Percentiles rank a stretch among this genome's conserved stretches.
phyloP scores from a whole-genome alignment of 179 eudicot genomes.

The Dionaea muscipula region DNA sequence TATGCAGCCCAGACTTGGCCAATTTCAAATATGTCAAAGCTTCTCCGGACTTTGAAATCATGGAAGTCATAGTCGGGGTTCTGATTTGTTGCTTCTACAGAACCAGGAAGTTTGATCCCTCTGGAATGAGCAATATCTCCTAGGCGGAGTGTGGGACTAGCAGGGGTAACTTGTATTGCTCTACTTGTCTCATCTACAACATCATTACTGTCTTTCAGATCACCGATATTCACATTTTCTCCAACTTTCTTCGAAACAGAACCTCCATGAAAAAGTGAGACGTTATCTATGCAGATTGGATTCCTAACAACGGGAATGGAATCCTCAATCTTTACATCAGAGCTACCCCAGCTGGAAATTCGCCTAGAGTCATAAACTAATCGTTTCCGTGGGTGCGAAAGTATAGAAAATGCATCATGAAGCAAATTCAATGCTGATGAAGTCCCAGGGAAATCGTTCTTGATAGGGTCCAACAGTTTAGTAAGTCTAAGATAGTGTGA shows the following conservation, averaged over 20 bases:
- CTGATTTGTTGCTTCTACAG: no score
- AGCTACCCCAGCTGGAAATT: slow-evolving; percentile 16
- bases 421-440: slow-evolving; percentile 21
- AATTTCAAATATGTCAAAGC: slow-evolving; percentile 13
- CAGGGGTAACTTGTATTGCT: background rate
- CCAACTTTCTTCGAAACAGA: slow-evolving; percentile 10
- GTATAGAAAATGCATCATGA: slow-evolving; percentile 18
- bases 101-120: background rate
- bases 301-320: background rate
- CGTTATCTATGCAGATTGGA: slow-evolving; percentile 13
- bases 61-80: slow-evolving; percentile 1
- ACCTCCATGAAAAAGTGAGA: slow-evolving; percentile 6
- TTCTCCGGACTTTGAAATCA: slow-evolving; percentile 9
- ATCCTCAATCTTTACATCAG: slow-evolving; percentile 9
- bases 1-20: slow-evolving; percentile 34
- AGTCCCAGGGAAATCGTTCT: slow-evolving; percentile 23
- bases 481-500: slow-evolving; percentile 15
- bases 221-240: slow-evolving; percentile 4
- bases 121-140: background rate
- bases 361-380: slow-evolving; percentile 22
- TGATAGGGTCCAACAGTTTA: slow-evolving; percentile 18
- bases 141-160: no score
- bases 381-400: slow-evolving; percentile 18
- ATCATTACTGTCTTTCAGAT: background rate
- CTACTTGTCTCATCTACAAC: background rate